Conservation (phyloP, 2,329 filamentous ascomycete species). For the Cryphonectria parasitica region DNA sequence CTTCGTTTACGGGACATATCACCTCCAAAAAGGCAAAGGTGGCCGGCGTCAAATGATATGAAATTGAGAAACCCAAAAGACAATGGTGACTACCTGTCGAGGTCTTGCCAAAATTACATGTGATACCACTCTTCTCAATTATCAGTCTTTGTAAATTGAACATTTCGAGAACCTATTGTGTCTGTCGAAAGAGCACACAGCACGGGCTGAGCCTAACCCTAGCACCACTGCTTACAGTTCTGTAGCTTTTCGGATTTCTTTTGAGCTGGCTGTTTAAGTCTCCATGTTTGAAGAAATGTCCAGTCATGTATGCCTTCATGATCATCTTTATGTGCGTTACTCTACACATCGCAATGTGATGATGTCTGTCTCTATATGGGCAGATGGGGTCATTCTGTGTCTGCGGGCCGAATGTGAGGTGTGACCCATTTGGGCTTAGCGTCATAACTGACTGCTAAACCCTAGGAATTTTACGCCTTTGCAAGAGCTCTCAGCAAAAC, state of each 20-base stretch:
- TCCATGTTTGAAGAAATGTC: too few relatives aligned
- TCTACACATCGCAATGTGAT: not conserved
- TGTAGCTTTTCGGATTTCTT: not conserved
- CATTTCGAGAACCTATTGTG: slow-evolving; percentile 34
- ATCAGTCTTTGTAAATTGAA: slow-evolving; percentile 31
- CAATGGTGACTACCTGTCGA: slow-evolving; percentile 32
- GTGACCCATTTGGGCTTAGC: slow-evolving; percentile 49
- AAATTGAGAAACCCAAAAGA: slow-evolving; percentile 61
- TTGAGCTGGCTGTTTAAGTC: not conserved
- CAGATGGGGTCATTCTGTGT: not conserved
- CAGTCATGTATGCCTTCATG: too few relatives aligned
- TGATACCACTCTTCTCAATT: slow-evolving; percentile 30
- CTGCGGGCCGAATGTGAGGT: slow-evolving; percentile 29
- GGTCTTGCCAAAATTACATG: slow-evolving; percentile 43
- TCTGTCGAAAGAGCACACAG: not conserved
- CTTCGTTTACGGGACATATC: slow-evolving; percentile 62
- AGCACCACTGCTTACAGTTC: not conserved
- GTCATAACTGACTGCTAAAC: slow-evolving; percentile 44
- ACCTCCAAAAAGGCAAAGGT: slow-evolving; percentile 48
- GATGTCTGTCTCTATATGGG: not conserved
- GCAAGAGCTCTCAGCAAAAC: slow-evolving; percentile 26
- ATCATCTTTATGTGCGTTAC: not conserved
- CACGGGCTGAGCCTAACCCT: not conserved
- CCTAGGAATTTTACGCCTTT: slow-evolving; percentile 38
- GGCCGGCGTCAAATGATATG: slow-evolving; percentile 68